Base-by-base conservation (phyloP, 2,329 filamentous ascomycete genomes). In the Rhytidhysteron rufulum region DNA sequence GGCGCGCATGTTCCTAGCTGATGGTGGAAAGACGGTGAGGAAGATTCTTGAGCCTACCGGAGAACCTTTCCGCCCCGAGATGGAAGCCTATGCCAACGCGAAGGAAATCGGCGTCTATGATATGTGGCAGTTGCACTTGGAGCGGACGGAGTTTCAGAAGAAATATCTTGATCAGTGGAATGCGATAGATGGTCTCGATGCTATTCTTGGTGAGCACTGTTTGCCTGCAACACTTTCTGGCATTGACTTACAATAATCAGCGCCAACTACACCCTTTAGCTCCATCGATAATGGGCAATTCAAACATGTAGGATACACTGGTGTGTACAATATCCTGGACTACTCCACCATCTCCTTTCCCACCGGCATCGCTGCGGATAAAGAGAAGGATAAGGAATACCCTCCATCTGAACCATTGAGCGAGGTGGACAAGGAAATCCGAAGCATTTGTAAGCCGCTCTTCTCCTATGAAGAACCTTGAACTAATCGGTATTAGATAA, bases 51-150 rank as follows among this genome's bases (percentile, higher is more conserved):
- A 59, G 10, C 60, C 64, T 0, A 67, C 65, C 0, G 50, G 53
- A 5, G 71, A 74, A 47, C 71, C 71, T 2, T 68, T 67, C 43
- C 64, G 73, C 8, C 72, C 73, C 0, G 73, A 77, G 45, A 74
- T 77, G 72, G 43, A 60, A 16, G 38, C 43, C 2, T 77, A 77
- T 43, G 58, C 60, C 35, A 46, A 65, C 1, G 69, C 72, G 0
- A 53, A 49, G 6, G 73, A 76, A 32, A 42, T 71, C 2, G 70
- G 71, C 1, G 62, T 65, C 0, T 48, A 64, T 37, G 66, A 69
- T 7, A 64, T 77, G 55, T 78, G 73, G 73, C 66, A 74, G 45
- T 47, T 75, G 3, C 73, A 77, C 10, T 47, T 62, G 4, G 64
- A 70, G 44, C 63, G 73, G n/a, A 70, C 69, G 0, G 63, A 65